Conservation (phyloP, 169 alveolate species). For the Babesia sp. region DNA sequence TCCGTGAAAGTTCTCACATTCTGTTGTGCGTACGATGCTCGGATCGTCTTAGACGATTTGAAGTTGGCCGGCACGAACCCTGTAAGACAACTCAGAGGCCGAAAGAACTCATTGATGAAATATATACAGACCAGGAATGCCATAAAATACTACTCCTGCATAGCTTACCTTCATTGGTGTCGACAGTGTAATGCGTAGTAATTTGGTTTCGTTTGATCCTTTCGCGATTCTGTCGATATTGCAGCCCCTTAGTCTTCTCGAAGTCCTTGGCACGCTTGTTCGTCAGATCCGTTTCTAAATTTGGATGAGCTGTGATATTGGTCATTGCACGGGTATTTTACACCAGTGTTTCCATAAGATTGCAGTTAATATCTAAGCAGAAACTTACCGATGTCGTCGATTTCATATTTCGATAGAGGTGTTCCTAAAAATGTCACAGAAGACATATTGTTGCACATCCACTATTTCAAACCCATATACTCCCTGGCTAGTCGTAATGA, state of each 20-base stretch:
- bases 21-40: conserved; percentile 51
- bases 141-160: background rate
- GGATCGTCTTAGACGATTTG: conserved; percentile 43
- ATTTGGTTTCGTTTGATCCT: conserved; percentile 29
- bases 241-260: conserved; percentile 41
- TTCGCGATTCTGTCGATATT: conserved; percentile 52
- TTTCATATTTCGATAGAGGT: conserved; percentile 60
- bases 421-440: conserved; percentile 59
- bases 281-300: conserved; percentile 14
- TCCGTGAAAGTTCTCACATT: conserved; percentile 30
- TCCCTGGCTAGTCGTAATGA: no score
- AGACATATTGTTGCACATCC: conserved; percentile 28
- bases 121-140: background rate
- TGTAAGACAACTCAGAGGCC: background rate
- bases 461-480: no score
- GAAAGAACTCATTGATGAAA: background rate
- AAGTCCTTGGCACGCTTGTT: conserved; percentile 9
- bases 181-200: conserved; percentile 50
- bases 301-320: no score
- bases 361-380: background rate
- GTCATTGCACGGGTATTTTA: no score
- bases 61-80: conserved; percentile 59
- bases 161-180: conserved; percentile 44
- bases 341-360: no score
- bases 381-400: conserved; percentile 52